Base-by-base conservation (phyloP, 2,329 filamentous ascomycete genomes). In the Ophiosphaerella narmari region DNA sequence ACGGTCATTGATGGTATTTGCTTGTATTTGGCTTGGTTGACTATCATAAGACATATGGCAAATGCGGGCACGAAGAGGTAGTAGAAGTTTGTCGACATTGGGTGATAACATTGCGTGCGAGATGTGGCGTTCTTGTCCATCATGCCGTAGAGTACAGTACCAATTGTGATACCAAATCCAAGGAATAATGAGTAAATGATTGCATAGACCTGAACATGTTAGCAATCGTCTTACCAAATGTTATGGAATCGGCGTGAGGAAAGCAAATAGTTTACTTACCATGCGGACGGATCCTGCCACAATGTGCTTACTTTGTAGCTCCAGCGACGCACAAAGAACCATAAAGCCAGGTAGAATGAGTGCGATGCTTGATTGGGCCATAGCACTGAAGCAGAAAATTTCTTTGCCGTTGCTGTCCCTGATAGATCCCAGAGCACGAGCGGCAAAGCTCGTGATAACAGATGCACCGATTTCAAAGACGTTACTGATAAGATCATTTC, bases 1-100 rank as follows among this genome's bases (percentile, higher is more conserved):
- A 83, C 38, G 4, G 89, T 75, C 89, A 93, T 93, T 43, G 89
- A 80, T 0, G 89, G 89, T 29, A 86, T 82, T 67, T 93, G 89
- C 62, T 84, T 87, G 83, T 83, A 90, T 72, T 91, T 90, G 51
- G 88, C 88, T 59, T 93, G 89, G 72, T 92, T 92, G 70, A 93
- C 87, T 63, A 92, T 52, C 57, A 88, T 87, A 34, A 93, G 80
- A 62, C 86, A 90, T 24, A 90, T 66, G 7, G 89, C 85, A 70
- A 92, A 95, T 6, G 82, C 70, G 0, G 88, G 82, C 0, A 93
- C 90, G 65, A 91, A 91, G 26, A 87, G 75, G 74, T 92, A 91
- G 49, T 81, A 82, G 54, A 80, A 82, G 31, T 78, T 74, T 6
- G 80, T 78, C 2, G 73, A 72, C 48, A 86, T 78, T 0, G 78